Evolutionary conservation across 1,284 basidiomycete species (phyloP), one percentile per base, ranked within the genome.

Genomic region (Lentinula novae-zelandiae): DNA sequence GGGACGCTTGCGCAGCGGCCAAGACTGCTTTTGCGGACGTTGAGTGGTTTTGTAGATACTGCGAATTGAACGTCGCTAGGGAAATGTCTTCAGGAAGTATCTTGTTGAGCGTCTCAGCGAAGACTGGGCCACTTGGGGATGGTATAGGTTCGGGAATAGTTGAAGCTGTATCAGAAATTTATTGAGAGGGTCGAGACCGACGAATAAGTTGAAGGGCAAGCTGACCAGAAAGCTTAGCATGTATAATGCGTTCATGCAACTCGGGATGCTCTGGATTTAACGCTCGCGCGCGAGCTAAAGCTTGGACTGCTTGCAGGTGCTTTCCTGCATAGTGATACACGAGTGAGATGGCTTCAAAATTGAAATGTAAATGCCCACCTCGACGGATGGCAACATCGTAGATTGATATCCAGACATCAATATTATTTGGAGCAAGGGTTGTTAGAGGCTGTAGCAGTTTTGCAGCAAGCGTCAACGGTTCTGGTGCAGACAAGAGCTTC

Each of bases 381-480:
- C 89, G 80, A 57, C 94, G 79, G 20, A 92, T 73, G 27, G 90
- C 86, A 31, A 98, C 87, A 69, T 98, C 94, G 69, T 93, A 97
- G 1, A 82, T 79, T 0, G 81, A 79, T 49, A 87, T 72, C 90
- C 93, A 96, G 5, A 86, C 86, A 44, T 92, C 86, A 7, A 92
- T 72, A 56, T 85, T 78, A 0, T 78, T 70, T 13, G 75, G 71
- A 1, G 80, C 81, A 34, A 87, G 75, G 2, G 75, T 76, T 17
- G 82, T 79, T 10, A 98, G 73, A 1, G 90, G 89, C n/a, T 78
- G 76, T 34, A 98, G 76, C 31, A 92, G 74, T 69, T 89, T 91
- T 58, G 83, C 79, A 0, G 95, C 95, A 13, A 84, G 84, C 53
- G 92, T 92, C 2, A 99, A 77, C 1, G 89, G 88, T 61, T 92